Conservation (phyloP, 1,284 basidiomycete species). For the Tremellales sp. region DNA sequence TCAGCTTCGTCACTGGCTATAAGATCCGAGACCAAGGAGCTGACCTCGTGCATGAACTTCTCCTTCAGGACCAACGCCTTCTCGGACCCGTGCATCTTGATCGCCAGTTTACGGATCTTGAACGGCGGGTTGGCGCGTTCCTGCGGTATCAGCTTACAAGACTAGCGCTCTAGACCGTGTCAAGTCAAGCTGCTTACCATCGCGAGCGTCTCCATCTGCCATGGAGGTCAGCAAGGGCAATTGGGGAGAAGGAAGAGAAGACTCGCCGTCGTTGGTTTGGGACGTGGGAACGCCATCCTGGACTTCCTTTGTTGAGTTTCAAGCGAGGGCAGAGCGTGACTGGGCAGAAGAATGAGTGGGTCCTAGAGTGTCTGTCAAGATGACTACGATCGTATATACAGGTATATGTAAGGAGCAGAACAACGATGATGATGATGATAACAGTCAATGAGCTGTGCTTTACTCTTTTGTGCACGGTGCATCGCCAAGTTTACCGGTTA, state of each 20-base stretch:
- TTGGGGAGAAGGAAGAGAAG: background rate
- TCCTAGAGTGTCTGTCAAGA: too few species aligned
- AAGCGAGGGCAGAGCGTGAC: too few species aligned
- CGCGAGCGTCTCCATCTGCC: conserved; percentile 48
- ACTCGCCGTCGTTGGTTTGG: conserved; percentile 46
- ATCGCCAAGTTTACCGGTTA: too few species aligned
- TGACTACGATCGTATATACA: too few species aligned
- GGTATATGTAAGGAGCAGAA: too few species aligned
- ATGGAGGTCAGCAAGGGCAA: conserved; percentile 2
- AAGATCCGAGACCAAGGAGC: conserved; percentile 1
- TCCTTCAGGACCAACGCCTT: conserved; percentile 47
- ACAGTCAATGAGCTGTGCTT: too few species aligned
- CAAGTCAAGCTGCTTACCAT: conserved; percentile 26
- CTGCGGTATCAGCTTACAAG: conserved; percentile 14
- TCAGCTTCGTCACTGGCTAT: background rate
- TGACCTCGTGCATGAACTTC: conserved; percentile 53
- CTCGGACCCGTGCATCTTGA: conserved; percentile 47
- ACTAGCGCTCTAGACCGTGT: background rate
- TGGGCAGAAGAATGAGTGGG: too few species aligned
- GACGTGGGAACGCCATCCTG: conserved; percentile 45
- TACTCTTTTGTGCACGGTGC: too few species aligned
- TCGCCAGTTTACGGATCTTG: conserved; percentile 49
- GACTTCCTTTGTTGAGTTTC: too few species aligned
- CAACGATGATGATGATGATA: too few species aligned
- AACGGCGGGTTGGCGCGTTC: conserved; percentile 54